Evolutionary conservation across 2,329 filamentous ascomycete genomes (phyloP), one percentile per base, ranked within the genome.

Genomic region (Penicillium sp.): DNA sequence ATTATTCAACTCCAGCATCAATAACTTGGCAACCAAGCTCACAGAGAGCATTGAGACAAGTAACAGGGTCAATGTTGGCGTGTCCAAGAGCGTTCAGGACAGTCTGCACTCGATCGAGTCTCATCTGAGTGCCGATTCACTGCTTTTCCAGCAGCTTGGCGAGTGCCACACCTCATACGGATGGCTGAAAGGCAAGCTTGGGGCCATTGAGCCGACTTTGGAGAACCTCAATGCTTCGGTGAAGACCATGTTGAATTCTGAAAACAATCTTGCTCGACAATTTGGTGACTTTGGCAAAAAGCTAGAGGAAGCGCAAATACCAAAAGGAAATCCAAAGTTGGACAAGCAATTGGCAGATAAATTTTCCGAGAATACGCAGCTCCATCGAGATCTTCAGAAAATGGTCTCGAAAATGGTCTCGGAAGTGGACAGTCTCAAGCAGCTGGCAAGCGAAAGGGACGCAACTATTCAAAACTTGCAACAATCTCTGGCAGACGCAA

Each of bases 201-300:
- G 66, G 17, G 15, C 9, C 5, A 28, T 71, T 15, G 60, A 67
- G 22, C 62, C 68, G n/a, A 63, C 44, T 4, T 51, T 76, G 17
- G 58, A 60, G 4, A 63, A 49, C 17, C 59, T 76, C 0, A 51
- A 44, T 13, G 37, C n/a, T 4, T 67, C 65, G 5, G 45, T 77
- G 15, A 60, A 72, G 13, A 68, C 56, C n/a, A 54, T 75, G 9
- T 61, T 61, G 7, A 35, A 66, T 9, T 66, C 69, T 17, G 72
- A 72, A 50, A 38, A 37, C 5, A 65, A 63, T 12, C 75, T 80
- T 35, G 63, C 62, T 4, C 58, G 70, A 1, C 73, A 76, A n/a
- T 71, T 79, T 33, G 56, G 60, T 26, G 58, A 49, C 1, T 60
- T 76, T 17, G 42, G 56, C 28, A 49, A 57, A 9, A 69, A 51